Conservation (phyloP, 345 rosid species). For the Clausena lansium region DNA sequence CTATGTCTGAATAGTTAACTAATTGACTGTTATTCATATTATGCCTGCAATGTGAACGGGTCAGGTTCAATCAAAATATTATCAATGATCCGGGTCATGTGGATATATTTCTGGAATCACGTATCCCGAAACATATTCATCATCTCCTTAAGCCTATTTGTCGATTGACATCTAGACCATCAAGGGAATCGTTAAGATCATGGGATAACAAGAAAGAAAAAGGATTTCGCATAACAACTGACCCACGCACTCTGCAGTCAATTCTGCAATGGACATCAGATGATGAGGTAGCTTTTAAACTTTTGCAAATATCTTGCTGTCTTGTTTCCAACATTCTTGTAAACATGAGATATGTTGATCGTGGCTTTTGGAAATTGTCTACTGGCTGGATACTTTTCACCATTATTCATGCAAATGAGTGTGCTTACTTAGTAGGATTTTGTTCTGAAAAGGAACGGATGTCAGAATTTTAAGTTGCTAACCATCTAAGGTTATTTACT, state of each 20-base stretch:
- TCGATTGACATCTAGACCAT: constrained; percentile 31
- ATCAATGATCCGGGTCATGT: constrained; percentile 72
- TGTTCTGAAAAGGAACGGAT: neutral
- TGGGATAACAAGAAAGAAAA: constrained; percentile 38
- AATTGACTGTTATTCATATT: constrained; percentile 14
- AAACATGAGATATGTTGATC: neutral
- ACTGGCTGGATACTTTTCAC: neutral
- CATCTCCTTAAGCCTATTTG: constrained; percentile 61
- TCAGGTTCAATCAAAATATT: constrained; percentile 83
- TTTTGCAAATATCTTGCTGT: neutral
- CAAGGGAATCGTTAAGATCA: constrained; percentile 38
- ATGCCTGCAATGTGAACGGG: constrained; percentile 8
- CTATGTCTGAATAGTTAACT: constrained; percentile 10
- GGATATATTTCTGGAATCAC: constrained; percentile 74
- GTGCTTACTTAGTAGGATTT: neutral
- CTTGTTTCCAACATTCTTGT: constrained; percentile 12
- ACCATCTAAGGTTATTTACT: neutral
- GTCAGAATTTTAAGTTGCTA: constrained; percentile 6
- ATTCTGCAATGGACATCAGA: constrained; percentile 77
- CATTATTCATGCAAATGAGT: neutral
- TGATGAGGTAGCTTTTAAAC: constrained; percentile 58
- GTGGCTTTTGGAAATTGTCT: constrained; percentile 5
- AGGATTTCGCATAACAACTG: constrained; percentile 71
- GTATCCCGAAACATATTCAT: constrained; percentile 65
- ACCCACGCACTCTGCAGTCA: constrained; percentile 51